Evolutionary conservation across 2,329 filamentous ascomycete species (phyloP), one percentile per base, ranked within the genome.

Genomic region (Talaromyces sp.): DNA sequence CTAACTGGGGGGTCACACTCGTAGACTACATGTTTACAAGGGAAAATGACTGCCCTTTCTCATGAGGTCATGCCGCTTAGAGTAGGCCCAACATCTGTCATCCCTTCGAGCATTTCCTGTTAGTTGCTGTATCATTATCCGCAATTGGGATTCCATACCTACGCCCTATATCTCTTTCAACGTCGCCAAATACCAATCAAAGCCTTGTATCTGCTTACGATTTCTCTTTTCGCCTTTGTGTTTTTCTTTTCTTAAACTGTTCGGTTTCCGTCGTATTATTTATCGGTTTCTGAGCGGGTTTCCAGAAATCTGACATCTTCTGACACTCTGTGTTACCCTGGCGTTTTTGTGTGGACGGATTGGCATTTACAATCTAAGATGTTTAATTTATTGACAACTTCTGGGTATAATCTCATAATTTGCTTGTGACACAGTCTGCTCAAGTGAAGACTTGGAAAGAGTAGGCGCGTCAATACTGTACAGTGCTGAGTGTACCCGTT

Each of bases 1-100:
- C 72, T 84, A 58, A 83, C 81, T 19, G 70, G 74, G 9, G 54
- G 43, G 2, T 36, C 55, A 4, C 53, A 52, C 43, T 48, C 41
- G 8, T 48, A 33, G 17, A 48, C 10, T 13, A 35, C n/a, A 31
- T 10, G 21, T 28, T 45, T 8, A 21, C 8, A 28, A 28, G 22
- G 41, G 1, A 25, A 6, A 31, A 28, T 48, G 45, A 19, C 19
- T 33, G 22, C 28, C 17, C 43, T 13, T 10, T 21, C 15, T 21
- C 28, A 13, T 21, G 10, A 21, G 13, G 45, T 8, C 9, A 6
- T 48, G 28, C n/a, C 9, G 9, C 5, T 46, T 17, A 17, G 2
- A 19, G 31, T 7, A 13, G 13, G 8, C 21, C 3, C 25, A 28
- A 4, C 35, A 21, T 33, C n/a, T 17, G 33, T 39, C n/a, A 31